Evolutionary conservation across 2,329 filamentous ascomycete species (phyloP), one percentile per base, ranked within the genome.

Genomic region (Aquanectria penicillioides): DNA sequence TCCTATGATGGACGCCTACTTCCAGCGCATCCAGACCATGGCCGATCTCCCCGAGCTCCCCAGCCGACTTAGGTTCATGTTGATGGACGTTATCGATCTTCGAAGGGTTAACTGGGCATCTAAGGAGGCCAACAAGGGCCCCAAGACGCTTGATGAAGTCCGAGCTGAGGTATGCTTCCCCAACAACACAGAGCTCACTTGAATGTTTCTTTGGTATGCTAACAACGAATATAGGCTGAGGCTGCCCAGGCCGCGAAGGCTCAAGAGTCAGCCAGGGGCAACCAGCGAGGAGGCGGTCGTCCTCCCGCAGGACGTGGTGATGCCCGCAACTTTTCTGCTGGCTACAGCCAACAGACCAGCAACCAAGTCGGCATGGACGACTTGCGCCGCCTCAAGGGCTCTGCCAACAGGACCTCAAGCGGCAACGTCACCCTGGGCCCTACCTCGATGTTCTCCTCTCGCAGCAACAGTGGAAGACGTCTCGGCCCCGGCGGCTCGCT

Each of bases 111-210:
- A 86, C 74, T 99, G 95, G 95, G 78, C 85, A 61, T 93, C 92
- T 56, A 97, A 97, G 83, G 93, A 97, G 74, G 80, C 82, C 51
- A 91, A 94, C 79, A 98, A 98, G 83, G 95, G 95, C 31, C 95
- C 95, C 58, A 97, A 97, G 88, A 99, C 95, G 8, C 90, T 99
- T 50, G 88, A 93, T 4, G 92, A 98, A 79, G 92, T 99, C 67
- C 92, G 93, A 74, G 90, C 89, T 67, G 90, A 93, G 78, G 87
- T 89, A 80, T 71, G 83, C 77, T 41, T 12, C 17, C 18, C 18
- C 9, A 11, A n/a, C 10, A 22, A 34, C 26, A 2, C 7, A 20
- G 3, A 4, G 4, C 36, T 26, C n/a, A n/a, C n/a, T n/a, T n/a
- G n/a, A n/a, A n/a, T n/a, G n/a, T n/a, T n/a, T n/a, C n/a, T n/a